Base-by-base conservation (phyloP, 1,139 yeast species). In the Debaryomycetaceae sp. region DNA sequence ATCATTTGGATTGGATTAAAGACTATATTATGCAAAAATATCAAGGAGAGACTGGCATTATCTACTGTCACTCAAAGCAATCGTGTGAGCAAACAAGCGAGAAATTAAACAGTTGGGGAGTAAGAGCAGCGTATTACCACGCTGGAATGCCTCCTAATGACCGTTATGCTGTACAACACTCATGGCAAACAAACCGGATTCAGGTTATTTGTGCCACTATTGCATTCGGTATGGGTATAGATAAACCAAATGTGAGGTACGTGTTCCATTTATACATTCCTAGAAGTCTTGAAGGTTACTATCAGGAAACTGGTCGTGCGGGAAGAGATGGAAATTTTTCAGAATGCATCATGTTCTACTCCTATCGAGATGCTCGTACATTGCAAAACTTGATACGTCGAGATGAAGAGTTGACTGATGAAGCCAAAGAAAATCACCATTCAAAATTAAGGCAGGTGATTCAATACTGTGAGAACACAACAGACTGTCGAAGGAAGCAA, bases 221-320 rank as follows among this genome's bases (percentile, higher is more conserved):
- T 53, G 99, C 98, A 0, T 93, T 93, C 73, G 99, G 99, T 31
- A 93, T 93, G 98, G 99, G 99, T 43, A 93, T 93, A 48, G 99
- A 93, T 67, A 93, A 93, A 61, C 89, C 97, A 0, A 95, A 93
- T 63, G 99, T 93, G 6, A 68, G 99, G 43, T 91, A 79, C 70
- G 98, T 93, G 4, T 82, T 88, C 42, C 99, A 93, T 65, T 74
- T 85, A 49, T 87, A 91, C n/a, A 70, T 93, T 35, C 98, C 99
- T 0, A 71, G 97, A 57, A 87, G 90, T 41, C 69, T 93, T 49
- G 99, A 93, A 66, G 98, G 98, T 0, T 93, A 93, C 60, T 93
- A 93, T 57, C 99, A 93, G 66, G 99, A 93, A 62, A 90, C 98
- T 1, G 99, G 99, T n/a, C 82, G 99, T 65, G 99, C 98, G 2